Evolutionary conservation across 2,329 filamentous ascomycete genomes (phyloP).

Genomic region (Fusarium burgessii): DNA sequence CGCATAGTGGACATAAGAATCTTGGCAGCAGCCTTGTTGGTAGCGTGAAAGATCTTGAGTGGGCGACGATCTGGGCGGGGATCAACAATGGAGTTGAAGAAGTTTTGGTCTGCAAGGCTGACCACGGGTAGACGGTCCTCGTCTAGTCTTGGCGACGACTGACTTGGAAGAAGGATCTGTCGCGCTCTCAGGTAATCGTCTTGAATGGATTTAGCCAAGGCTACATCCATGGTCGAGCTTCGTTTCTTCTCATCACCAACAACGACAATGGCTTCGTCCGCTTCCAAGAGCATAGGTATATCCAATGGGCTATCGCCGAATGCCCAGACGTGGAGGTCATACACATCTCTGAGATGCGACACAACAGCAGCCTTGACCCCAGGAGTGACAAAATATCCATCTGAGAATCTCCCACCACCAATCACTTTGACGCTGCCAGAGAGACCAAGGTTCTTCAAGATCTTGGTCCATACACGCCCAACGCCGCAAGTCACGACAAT

Average conservation of each 20-base stretch:
- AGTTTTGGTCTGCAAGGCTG: conserved; percentile 46
- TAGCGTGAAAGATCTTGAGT: conserved; percentile 57
- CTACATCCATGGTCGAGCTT: conserved; percentile 65
- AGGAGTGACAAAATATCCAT: conserved; percentile 64
- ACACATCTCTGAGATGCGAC: conserved; percentile 49
- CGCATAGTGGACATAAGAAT: conserved; percentile 67
- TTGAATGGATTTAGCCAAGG: conserved; percentile 57
- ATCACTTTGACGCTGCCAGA: conserved; percentile 61
- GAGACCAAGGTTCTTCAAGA: conserved; percentile 60
- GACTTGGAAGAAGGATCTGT: conserved; percentile 61
- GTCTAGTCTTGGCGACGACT: conserved; percentile 57
- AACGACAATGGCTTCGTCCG: conserved; percentile 67
- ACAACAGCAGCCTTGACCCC: conserved; percentile 63
- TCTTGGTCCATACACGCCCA: conserved; percentile 64
- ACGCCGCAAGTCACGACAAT: conserved; percentile 69
- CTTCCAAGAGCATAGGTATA: conserved; percentile 65
- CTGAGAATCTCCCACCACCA: conserved; percentile 61
- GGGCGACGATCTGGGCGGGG: conserved; percentile 5
- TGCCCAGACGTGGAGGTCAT: conserved; percentile 62
- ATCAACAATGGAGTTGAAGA: conserved; percentile 38
- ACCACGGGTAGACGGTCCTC: conserved; percentile 56
- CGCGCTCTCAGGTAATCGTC: conserved; percentile 53
- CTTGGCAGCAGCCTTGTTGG: conserved; percentile 57
- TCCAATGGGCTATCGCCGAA: conserved; percentile 73
- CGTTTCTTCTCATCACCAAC: conserved; percentile 60